These are phyloP conservation scores for Sporothrix mexicana DNA, from an alignment of 2,329 filamentous ascomycete species.

Conservation along the genomic window DNA sequence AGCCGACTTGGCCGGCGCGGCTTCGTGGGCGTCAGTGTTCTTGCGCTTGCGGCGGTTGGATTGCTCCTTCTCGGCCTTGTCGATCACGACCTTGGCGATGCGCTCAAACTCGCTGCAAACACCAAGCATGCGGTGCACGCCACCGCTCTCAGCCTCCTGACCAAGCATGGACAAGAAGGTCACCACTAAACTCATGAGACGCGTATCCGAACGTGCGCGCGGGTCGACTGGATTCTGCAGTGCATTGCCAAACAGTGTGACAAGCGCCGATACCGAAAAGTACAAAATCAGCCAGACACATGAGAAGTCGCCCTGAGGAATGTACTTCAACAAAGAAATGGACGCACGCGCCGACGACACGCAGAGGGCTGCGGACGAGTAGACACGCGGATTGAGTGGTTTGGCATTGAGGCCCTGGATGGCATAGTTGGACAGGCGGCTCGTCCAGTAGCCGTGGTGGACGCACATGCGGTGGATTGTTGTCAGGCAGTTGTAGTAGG, in stretches of 20 bases:
- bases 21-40: slow-evolving; percentile 53
- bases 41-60: slow-evolving; percentile 84
- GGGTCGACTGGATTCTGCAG: slow-evolving; percentile 92
- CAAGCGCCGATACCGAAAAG: slow-evolving; percentile 92
- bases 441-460: slow-evolving; percentile 98
- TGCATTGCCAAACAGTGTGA: slow-evolving; percentile 95
- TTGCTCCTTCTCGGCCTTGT: slow-evolving; percentile 87
- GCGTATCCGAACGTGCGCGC: slow-evolving; percentile 84
- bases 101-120: slow-evolving; percentile 97
- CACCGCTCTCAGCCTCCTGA: slow-evolving; percentile 87
- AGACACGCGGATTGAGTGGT: slow-evolving; percentile 90
- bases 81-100: slow-evolving; percentile 87
- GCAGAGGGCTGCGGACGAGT: slow-evolving; percentile 89
- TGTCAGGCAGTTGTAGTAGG: slow-evolving; percentile 96
- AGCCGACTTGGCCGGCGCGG: slow-evolving; percentile 41
- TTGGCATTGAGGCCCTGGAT: slow-evolving; percentile 91
- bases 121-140: slow-evolving; percentile 89
- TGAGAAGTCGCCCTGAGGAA: slow-evolving; percentile 91
- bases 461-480: slow-evolving; percentile 99
- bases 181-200: slow-evolving; percentile 90
- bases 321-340: slow-evolving; percentile 93
- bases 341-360: slow-evolving; percentile 91
- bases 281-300: slow-evolving; percentile 97
- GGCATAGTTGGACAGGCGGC: slow-evolving; percentile 89
- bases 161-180: slow-evolving; percentile 88